Conservation (phyloP, 139 green algal species). For the Asterochloris erici region DNA sequence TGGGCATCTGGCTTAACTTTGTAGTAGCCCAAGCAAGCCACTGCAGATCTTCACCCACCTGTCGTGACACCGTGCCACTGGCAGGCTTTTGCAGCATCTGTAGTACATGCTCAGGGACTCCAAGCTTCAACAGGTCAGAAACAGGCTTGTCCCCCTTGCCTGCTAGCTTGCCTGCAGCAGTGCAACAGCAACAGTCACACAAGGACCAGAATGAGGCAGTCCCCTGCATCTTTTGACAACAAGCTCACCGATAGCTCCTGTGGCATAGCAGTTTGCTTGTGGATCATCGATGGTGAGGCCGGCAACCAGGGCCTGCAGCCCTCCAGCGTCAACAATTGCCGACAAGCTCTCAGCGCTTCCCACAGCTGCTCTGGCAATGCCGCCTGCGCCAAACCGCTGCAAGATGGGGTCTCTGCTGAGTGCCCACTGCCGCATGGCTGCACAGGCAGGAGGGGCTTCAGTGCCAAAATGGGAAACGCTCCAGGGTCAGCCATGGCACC, state of each 20-base stretch:
- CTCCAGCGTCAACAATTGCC: not conserved
- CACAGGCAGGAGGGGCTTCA: not conserved
- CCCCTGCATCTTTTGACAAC: not conserved
- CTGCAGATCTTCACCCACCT: not conserved
- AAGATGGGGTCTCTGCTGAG: constrained; percentile 25
- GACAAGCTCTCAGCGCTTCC: not conserved
- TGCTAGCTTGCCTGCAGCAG: not conserved
- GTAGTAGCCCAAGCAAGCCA: not conserved
- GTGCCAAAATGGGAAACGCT: too few relatives aligned
- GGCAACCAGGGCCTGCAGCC: constrained; percentile 15
- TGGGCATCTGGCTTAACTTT: not conserved
- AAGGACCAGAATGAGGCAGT: not conserved
- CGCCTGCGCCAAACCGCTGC: constrained; percentile 27
- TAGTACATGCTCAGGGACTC: not conserved
- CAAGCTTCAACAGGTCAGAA: constrained; percentile 4
- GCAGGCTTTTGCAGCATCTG: constrained; percentile 17
- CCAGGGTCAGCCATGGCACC: too few relatives aligned
- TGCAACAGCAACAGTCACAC: not conserved
- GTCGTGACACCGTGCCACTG: not conserved
- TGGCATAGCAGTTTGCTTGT: constrained; percentile 29
- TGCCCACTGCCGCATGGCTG: constrained; percentile 25
- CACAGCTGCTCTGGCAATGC: constrained; percentile 2
- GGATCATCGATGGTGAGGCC: constrained; percentile 13
- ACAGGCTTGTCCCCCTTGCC: not conserved
- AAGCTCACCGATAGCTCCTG: constrained; percentile 21